These are phyloP conservation scores for Eucalyptus rudis DNA, from an alignment of 345 rosid species.

Conservation along the genomic window DNA sequence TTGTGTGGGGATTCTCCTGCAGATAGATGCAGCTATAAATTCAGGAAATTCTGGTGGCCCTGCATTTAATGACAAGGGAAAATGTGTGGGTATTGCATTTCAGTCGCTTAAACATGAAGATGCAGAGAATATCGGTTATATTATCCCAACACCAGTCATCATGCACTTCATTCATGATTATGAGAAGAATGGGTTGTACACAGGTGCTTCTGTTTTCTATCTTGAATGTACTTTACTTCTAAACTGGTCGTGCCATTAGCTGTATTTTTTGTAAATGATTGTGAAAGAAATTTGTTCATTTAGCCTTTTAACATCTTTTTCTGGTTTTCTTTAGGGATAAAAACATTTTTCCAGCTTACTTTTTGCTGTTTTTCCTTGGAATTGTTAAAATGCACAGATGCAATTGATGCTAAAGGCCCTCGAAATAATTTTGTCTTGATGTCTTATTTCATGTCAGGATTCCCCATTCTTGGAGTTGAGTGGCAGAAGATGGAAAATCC, in stretches of 20 bases:
- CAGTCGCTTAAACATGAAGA: constrained; percentile 92
- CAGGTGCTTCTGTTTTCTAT: constrained; percentile 27
- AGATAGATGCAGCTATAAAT: constrained; percentile 97
- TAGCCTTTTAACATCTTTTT: background rate
- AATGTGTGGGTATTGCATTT: constrained; percentile 95
- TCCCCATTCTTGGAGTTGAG: constrained; percentile 88
- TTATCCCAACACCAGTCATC: constrained; percentile 93
- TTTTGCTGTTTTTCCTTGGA: background rate
- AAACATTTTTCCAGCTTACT: background rate
- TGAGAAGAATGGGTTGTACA: constrained; percentile 77
- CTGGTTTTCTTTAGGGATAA: background rate
- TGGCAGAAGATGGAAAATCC: constrained; percentile 99
- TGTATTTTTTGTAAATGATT: background rate
- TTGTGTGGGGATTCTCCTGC: background rate
- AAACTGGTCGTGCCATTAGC: background rate
- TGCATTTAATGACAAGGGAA: constrained; percentile 86
- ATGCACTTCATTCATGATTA: constrained; percentile 77
- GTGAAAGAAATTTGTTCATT: background rate
- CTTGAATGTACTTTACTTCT: background rate
- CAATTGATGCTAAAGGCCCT: background rate
- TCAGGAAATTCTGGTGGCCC: constrained; percentile 99
- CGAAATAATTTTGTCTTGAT: background rate
- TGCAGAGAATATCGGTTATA: constrained; percentile 90
- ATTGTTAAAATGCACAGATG: background rate
- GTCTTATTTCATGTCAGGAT: constrained; percentile 25